Conservation (phyloP, 2,329 filamentous ascomycete genomes). For the Bertia moriformis region DNA sequence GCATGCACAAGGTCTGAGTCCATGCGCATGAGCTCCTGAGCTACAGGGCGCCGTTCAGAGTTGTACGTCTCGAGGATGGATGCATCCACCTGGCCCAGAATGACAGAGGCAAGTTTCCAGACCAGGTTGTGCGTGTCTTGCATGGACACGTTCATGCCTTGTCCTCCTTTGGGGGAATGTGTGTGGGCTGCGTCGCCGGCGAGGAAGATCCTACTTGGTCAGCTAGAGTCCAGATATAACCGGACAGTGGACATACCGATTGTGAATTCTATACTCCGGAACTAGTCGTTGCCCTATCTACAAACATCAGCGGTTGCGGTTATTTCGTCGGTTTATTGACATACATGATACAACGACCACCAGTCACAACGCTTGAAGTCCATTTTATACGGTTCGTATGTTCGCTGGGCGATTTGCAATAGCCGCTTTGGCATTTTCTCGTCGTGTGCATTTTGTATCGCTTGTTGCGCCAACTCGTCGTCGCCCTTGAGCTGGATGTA, state of each 20-base stretch:
- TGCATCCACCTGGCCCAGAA: constrained; percentile 14
- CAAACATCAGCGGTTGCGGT: background rate
- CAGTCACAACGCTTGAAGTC: background rate
- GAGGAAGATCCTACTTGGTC: constrained; percentile 26
- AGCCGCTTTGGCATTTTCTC: background rate
- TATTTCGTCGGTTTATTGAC: background rate
- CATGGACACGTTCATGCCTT: constrained; percentile 42
- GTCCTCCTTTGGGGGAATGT: constrained; percentile 36
- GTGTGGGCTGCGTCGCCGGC: constrained; percentile 43
- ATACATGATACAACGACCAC: background rate
- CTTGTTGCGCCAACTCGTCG: background rate
- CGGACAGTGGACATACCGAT: no score
- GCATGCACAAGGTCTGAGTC: background rate
- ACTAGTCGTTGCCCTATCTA: background rate
- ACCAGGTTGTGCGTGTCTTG: constrained; percentile 36
- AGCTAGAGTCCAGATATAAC: no score
- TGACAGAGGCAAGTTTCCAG: constrained; percentile 34
- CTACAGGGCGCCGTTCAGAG: background rate
- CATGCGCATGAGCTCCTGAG: background rate
- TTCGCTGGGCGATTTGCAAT: background rate
- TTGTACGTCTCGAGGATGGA: background rate
- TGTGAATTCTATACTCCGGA: background rate
- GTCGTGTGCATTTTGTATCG: background rate
- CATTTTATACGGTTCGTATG: background rate
- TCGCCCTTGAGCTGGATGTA: background rate